A percentile compares a stretch with the other conserved stretches of the same genome.
Conservation (phyloP, 352 stramenopile species). For the Phytophthora crassamura region DNA sequence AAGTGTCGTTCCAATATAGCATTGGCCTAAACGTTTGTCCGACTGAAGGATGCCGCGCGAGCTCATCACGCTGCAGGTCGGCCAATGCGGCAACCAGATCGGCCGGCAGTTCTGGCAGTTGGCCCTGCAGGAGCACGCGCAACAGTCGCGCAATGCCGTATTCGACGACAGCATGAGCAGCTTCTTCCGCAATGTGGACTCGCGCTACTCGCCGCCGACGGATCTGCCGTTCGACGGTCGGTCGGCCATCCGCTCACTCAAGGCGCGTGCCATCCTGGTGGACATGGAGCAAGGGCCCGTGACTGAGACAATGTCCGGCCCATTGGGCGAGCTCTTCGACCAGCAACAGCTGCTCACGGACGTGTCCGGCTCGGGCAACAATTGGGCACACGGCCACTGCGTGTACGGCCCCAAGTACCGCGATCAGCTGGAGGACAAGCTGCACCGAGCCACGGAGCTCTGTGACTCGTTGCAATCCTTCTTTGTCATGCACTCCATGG, state of each 20-base stretch:
- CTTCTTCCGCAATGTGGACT: conserved; percentile 93
- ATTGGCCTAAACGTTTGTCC: too few relatives aligned
- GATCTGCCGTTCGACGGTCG: conserved; percentile 57
- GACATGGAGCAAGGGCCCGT: conserved; percentile 94
- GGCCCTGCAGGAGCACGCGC: conserved; percentile 90
- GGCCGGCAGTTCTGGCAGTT: conserved; percentile 93
- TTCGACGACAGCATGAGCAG: conserved; percentile 94
- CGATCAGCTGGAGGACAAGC: conserved; percentile 77
- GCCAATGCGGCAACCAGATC: conserved; percentile 96
- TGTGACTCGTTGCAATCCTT: conserved; percentile 94
- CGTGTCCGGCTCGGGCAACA: conserved; percentile 92
- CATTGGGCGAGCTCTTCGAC: conserved; percentile 91
- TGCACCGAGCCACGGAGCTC: conserved; percentile 75
- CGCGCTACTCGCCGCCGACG: conserved; percentile 53
- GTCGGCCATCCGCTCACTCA: conserved; percentile 60
- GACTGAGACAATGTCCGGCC: conserved; percentile 79
- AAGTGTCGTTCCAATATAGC: not conserved
- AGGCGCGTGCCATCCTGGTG: conserved; percentile 90
- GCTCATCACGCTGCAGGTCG: conserved; percentile 92
- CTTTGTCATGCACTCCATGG: conserved; percentile 93
- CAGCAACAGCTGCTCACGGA: conserved; percentile 88
- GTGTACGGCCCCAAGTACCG: conserved; percentile 90
- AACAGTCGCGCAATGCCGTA: conserved; percentile 48
- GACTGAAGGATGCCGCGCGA: conserved; percentile 92
- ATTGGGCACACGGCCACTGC: conserved; percentile 92